Evolutionary conservation across 2,329 filamentous ascomycete species (phyloP).

Genomic region (Aspergillus tamarii): DNA sequence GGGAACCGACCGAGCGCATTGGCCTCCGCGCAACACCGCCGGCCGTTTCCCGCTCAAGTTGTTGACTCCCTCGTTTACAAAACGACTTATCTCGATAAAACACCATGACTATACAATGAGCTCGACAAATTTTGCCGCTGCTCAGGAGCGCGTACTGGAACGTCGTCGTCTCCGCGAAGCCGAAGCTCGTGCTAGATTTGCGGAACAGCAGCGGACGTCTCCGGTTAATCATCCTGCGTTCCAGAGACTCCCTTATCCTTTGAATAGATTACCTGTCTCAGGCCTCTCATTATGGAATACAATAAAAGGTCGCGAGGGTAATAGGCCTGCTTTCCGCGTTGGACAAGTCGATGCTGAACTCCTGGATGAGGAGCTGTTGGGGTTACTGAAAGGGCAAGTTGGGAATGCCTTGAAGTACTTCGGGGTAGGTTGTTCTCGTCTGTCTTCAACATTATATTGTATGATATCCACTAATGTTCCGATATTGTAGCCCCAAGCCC

Average conservation of each 20-base stretch:
- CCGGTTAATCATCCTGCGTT: slow-evolving; percentile 57
- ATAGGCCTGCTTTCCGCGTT: slow-evolving; percentile 83
- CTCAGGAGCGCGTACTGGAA: slow-evolving; percentile 82
- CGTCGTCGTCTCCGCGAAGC: slow-evolving; percentile 77
- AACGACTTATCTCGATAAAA: slow-evolving; percentile 9
- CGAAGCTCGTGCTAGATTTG: slow-evolving; percentile 61
- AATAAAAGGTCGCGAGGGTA: slow-evolving; percentile 74
- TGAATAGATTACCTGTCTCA: slow-evolving; percentile 56
- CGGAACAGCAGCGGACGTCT: slow-evolving; percentile 49
- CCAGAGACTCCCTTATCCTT: slow-evolving; percentile 63
- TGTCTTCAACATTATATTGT: background rate
- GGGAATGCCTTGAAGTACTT: slow-evolving; percentile 87
- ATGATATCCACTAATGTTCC: slow-evolving; percentile 13
- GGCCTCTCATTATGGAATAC: slow-evolving; percentile 66
- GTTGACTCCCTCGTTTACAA: background rate
- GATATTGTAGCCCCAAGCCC: slow-evolving; percentile 59
- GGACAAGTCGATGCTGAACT: slow-evolving; percentile 96
- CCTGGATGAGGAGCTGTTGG: slow-evolving; percentile 87
- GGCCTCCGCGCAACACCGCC: slow-evolving; percentile 8
- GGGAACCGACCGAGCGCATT: slow-evolving; percentile 23
- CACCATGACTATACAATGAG: slow-evolving; percentile 53
- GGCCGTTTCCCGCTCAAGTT: slow-evolving; percentile 11
- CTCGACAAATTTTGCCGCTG: slow-evolving; percentile 77
- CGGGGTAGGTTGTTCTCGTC: slow-evolving; percentile 56
- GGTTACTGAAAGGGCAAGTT: slow-evolving; percentile 82